Conservation (phyloP, 2,329 filamentous ascomycete species). For the Fusarium agapanthi region DNA sequence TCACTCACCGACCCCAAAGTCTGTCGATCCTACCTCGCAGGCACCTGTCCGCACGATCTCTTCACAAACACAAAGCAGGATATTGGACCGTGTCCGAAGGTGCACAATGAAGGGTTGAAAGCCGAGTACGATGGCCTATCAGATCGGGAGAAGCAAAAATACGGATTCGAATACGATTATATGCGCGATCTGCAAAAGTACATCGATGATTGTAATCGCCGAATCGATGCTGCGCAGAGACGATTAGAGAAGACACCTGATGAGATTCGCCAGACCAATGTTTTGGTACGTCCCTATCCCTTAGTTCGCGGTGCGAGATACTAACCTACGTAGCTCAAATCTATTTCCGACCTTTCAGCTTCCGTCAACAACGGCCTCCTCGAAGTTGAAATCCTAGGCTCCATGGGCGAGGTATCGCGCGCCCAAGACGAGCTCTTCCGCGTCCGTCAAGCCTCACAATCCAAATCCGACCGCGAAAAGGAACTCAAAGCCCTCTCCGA, state of each 20-base stretch:
- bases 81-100: constrained; percentile 85
- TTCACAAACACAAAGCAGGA: constrained; percentile 99
- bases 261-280: constrained; percentile 95
- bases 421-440: constrained; percentile 91
- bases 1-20: constrained; percentile 92
- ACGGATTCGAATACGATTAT: constrained; percentile 97
- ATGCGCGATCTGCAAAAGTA: constrained; percentile 95
- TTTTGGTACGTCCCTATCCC: constrained; percentile 60
- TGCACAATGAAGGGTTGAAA: constrained; percentile 89
- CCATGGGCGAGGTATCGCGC: constrained; percentile 80
- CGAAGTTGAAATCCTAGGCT: constrained; percentile 86
- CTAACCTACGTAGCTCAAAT: constrained; percentile 66
- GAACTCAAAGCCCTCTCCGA: constrained; percentile 92
- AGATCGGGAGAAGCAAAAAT: constrained; percentile 75
- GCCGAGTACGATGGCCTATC: constrained; percentile 83
- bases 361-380: constrained; percentile 84
- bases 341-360: constrained; percentile 81
- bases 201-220: constrained; percentile 94
- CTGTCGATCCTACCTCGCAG: constrained; percentile 91
- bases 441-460: constrained; percentile 79
- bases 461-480: constrained; percentile 84
- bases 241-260: constrained; percentile 96
- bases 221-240: constrained; percentile 90
- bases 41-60: constrained; percentile 96
- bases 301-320: background rate